These are phyloP conservation scores for Arctostaphylos glauca DNA, from an alignment of 148 eudicot genomes.

Conservation along the genomic window DNA sequence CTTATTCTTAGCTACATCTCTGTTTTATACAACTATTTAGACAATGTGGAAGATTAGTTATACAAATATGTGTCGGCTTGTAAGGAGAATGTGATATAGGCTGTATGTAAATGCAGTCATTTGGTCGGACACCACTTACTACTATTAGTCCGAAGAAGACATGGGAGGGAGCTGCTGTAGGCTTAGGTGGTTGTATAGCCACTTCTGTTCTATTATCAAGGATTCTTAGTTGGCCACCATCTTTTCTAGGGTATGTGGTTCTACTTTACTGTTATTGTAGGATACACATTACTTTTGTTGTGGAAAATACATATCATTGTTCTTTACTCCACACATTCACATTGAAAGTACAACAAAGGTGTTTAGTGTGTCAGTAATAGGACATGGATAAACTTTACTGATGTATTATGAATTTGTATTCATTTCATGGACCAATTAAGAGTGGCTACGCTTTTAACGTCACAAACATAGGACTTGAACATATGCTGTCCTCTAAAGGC, in stretches of 20 bases:
- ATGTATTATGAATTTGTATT: neutral
- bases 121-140: slow-evolving; percentile 90
- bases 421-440: neutral
- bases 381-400: neutral
- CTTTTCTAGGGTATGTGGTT: slow-evolving; percentile 50
- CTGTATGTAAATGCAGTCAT: slow-evolving; percentile 49
- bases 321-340: neutral
- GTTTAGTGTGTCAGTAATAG: too few relatives aligned
- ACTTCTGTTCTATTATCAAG: slow-evolving; percentile 66
- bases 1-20: neutral
- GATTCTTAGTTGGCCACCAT: slow-evolving; percentile 73
- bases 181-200: slow-evolving; percentile 81
- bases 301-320: neutral
- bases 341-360: neutral
- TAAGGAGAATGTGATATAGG: slow-evolving; percentile 5
- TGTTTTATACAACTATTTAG: neutral
- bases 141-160: slow-evolving; percentile 92
- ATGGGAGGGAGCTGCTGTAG: slow-evolving; percentile 90
- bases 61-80: neutral
- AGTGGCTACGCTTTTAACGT: neutral
- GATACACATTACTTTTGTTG: too few relatives aligned
- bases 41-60: neutral
- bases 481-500: neutral
- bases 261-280: too few relatives aligned
- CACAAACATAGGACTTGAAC: neutral